These are phyloP conservation scores for Allium sativum DNA, from an alignment of 106 monocot genomes.

Conservation along the genomic window DNA sequence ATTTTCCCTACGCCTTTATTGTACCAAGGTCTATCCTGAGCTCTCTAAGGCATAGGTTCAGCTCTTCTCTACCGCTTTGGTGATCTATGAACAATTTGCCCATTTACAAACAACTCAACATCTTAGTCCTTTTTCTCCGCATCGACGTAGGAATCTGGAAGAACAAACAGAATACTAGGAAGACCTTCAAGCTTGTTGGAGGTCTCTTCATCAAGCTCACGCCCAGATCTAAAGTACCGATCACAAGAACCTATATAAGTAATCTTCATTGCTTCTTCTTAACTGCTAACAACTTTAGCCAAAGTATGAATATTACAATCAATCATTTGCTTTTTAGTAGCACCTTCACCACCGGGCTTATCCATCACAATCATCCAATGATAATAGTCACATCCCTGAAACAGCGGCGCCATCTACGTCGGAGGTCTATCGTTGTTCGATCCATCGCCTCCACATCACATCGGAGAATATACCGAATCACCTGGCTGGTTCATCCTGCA, in stretches of 20 bases:
- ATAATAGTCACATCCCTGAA: constrained; percentile 72
- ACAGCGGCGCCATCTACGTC: constrained; percentile 75
- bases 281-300: constrained; percentile 71
- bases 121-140: constrained; percentile 88
- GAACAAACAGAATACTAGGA: constrained; percentile 76
- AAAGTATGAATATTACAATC: constrained; percentile 74
- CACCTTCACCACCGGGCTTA: constrained; percentile 60
- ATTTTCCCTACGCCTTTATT: constrained; percentile 94
- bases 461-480: constrained; percentile 39
- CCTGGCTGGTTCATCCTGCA: constrained; percentile 23
- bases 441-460: constrained; percentile 20
- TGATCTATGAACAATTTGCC: constrained; percentile 85
- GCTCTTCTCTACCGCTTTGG: constrained; percentile 87
- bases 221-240: constrained; percentile 83
- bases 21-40: constrained; percentile 85
- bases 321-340: constrained; percentile 81
- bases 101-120: constrained; percentile 47
- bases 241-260: constrained; percentile 89
- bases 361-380: constrained; percentile 91
- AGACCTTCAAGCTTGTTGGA: constrained; percentile 87
- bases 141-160: constrained; percentile 90
- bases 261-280: constrained; percentile 82
- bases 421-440: constrained; percentile 57
- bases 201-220: constrained; percentile 82
- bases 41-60: constrained; percentile 84